Evolutionary conservation across 495 filamentous ascomycete genomes (phyloP).

Genomic region (Durotheca rogersii): DNA sequence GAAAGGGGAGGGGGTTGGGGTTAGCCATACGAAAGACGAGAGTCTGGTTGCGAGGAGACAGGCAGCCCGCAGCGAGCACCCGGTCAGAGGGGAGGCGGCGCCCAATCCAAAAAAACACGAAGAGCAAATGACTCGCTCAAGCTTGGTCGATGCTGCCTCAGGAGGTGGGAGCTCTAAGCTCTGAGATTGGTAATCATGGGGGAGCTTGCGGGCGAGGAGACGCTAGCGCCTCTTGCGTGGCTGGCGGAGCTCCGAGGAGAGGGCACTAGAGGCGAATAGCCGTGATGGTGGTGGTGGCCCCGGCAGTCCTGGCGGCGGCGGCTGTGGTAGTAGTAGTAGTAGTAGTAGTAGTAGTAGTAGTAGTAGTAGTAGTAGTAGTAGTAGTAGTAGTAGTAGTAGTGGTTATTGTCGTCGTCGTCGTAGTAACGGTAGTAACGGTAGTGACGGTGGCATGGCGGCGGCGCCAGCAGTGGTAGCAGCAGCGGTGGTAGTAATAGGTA

Average conservation of each 20-base stretch:
- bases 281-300: no score
- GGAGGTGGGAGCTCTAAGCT: not conserved
- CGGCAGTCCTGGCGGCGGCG: no score
- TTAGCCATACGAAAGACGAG: not conserved
- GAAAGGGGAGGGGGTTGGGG: not conserved
- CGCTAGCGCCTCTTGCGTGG: constrained; percentile 3
- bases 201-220: constrained; percentile 5
- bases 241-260: not conserved
- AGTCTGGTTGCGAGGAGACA: not conserved
- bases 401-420: no score
- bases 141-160: not conserved
- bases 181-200: constrained; percentile 6
- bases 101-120: constrained; percentile 9
- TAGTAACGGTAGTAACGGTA: no score
- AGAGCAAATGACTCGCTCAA: constrained; percentile 3
- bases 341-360: no score
- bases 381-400: no score
- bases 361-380: no score
- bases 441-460: no score
- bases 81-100: not conserved
- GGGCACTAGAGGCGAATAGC: not conserved
- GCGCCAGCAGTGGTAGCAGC: no score
- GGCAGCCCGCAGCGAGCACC: not conserved
- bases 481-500: no score
- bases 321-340: no score